Evolutionary conservation across 768 basidiomycete species (phyloP).

Genomic region (Leccinum disarticulatum): DNA sequence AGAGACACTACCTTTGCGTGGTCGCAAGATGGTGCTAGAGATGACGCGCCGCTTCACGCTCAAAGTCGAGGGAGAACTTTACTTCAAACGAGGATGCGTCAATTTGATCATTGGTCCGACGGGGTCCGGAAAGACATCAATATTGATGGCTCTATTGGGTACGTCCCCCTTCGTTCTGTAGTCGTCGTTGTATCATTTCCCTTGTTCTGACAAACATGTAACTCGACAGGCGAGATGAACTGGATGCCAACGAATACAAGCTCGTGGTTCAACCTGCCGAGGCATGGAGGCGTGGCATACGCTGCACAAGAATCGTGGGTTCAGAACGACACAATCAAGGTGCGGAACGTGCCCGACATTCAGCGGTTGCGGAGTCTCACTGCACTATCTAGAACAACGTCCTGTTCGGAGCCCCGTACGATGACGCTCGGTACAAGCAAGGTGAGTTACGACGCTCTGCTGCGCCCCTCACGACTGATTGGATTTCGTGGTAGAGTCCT

Average conservation of each 20-base stretch:
- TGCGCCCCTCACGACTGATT: background rate
- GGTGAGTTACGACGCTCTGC: background rate
- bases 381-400: slow-evolving; percentile 1
- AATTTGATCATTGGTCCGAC: slow-evolving; percentile 6
- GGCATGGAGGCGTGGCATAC: slow-evolving; percentile 1
- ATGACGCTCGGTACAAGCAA: slow-evolving; percentile 2
- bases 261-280: slow-evolving; percentile 4
- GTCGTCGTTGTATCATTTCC: too few relatives aligned
- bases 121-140: slow-evolving; percentile 5
- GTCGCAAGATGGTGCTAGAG: background rate
- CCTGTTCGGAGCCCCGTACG: background rate
- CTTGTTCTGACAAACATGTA: background rate
- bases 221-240: slow-evolving; percentile 5
- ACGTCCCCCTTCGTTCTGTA: background rate
- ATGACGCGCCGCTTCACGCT: background rate
- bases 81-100: slow-evolving; percentile 1
- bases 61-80: background rate
- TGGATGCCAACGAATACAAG: background rate
- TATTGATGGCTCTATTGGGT: slow-evolving; percentile 5
- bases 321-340: slow-evolving; percentile 8
- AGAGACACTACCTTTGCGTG: slow-evolving; percentile 3
- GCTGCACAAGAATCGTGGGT: slow-evolving; percentile 5
- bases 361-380: background rate
- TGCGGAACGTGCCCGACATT: background rate
- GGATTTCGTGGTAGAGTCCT: background rate